These are phyloP conservation scores for Lichtheimia ornata DNA, from an alignment of 371 early-diverging fungal genomes.

Conservation along the genomic window DNA sequence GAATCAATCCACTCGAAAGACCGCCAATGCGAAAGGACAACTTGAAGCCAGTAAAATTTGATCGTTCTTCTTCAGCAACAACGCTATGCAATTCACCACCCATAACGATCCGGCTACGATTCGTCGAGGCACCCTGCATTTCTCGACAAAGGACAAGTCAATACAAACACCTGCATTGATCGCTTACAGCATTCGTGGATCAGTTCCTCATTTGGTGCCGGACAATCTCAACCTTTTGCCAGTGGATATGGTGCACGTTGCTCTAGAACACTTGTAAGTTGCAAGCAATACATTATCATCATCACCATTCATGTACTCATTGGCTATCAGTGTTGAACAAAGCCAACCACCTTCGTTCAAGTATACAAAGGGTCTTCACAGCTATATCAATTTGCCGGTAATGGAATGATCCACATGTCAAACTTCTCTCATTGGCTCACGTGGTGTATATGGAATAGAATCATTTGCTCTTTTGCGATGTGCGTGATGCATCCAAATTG, in stretches of 20 bases:
- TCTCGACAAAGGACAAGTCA: slow-evolving; percentile 37
- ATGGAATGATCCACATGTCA: slow-evolving; percentile 9
- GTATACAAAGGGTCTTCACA: slow-evolving; percentile 56
- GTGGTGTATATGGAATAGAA: slow-evolving; percentile 21
- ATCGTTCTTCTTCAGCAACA: background rate
- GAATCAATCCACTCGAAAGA: background rate
- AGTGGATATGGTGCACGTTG: slow-evolving; percentile 48
- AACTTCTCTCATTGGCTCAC: background rate
- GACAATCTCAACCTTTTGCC: slow-evolving; percentile 58
- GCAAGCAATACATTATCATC: background rate
- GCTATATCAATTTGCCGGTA: slow-evolving; percentile 57
- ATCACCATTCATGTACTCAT: background rate
- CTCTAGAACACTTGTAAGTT: slow-evolving; percentile 65
- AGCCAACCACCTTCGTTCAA: slow-evolving; percentile 48
- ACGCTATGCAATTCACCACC: background rate
- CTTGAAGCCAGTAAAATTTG: background rate
- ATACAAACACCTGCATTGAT: slow-evolving; percentile 73
- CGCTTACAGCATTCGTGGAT: slow-evolving; percentile 69
- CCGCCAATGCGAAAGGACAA: background rate
- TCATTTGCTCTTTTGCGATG: slow-evolving; percentile 60
- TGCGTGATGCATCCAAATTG: slow-evolving; percentile 61
- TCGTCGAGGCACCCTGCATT: slow-evolving; percentile 42
- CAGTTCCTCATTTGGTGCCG: slow-evolving; percentile 75
- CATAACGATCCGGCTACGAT: background rate
- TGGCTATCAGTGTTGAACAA: slow-evolving; percentile 39